These are phyloP conservation scores for Lepidium africanum DNA, from an alignment of 345 rosid species.

Conservation along the genomic window DNA sequence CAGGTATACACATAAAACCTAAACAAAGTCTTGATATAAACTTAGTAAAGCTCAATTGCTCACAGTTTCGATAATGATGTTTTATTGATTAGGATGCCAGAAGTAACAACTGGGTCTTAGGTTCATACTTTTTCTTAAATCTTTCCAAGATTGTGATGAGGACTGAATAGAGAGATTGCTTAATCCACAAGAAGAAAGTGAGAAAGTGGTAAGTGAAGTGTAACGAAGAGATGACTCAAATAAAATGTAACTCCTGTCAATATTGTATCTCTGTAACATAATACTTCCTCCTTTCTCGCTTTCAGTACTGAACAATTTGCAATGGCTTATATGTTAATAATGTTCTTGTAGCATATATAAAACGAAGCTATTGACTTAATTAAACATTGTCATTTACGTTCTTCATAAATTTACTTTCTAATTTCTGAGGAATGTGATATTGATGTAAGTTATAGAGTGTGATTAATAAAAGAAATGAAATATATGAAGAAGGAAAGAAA, in stretches of 20 bases:
- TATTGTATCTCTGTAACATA: slow-evolving; percentile 8
- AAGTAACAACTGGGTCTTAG: slow-evolving; percentile 2
- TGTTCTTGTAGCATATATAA: slow-evolving; percentile 7
- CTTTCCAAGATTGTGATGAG: not conserved
- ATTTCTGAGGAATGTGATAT: not conserved
- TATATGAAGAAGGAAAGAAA: not conserved
- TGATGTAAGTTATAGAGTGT: not conserved
- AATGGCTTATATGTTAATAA: not conserved
- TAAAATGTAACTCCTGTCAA: not conserved
- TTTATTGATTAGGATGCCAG: slow-evolving; percentile 6
- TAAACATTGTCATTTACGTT: not conserved
- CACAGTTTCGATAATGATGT: not conserved
- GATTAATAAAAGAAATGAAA: not conserved
- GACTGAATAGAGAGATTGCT: slow-evolving; percentile 8
- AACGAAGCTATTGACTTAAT: slow-evolving; percentile 3
- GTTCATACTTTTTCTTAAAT: not conserved
- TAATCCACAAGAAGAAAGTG: slow-evolving; percentile 12
- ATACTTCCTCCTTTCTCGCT: slow-evolving; percentile 20
- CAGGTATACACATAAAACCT: slow-evolving; percentile 4
- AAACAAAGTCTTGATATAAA: not conserved
- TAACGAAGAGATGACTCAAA: not conserved
- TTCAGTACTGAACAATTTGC: slow-evolving; percentile 1
- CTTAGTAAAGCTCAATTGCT: not conserved
- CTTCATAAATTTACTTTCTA: not conserved
- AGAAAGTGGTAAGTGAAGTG: slow-evolving; percentile 25